Conservation (phyloP, 495 filamentous ascomycete genomes). For the Trichocladium antarcticum region DNA sequence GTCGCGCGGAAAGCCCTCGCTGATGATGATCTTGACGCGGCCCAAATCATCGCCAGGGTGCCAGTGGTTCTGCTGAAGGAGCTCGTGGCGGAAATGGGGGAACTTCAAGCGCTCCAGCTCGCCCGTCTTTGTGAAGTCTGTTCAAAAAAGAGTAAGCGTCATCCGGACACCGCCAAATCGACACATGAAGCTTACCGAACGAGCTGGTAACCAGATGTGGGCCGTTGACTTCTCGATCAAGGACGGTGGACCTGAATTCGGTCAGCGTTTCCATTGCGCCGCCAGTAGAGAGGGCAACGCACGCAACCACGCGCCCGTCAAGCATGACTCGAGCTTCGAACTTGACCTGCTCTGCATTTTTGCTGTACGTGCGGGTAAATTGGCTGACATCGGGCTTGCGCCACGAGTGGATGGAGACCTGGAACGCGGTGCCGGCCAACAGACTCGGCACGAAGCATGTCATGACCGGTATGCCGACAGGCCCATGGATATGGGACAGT, state of each 20-base stretch:
- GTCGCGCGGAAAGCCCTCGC: constrained; percentile 55
- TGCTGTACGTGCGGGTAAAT: constrained; percentile 48
- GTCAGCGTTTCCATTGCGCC: not conserved
- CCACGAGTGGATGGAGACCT: constrained; percentile 77
- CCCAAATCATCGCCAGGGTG: constrained; percentile 59
- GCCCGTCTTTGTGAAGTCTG: constrained; percentile 53
- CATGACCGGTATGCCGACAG: constrained; percentile 50
- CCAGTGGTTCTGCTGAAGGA: constrained; percentile 62
- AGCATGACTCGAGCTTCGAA: constrained; percentile 61
- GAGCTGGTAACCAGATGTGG: constrained; percentile 44
- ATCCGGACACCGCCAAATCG: not conserved
- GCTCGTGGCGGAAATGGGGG: constrained; percentile 59
- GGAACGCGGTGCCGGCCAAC: constrained; percentile 48
- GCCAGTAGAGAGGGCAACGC: constrained; percentile 22
- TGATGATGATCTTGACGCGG: constrained; percentile 65
- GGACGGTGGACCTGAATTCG: constrained; percentile 40
- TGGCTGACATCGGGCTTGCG: constrained; percentile 52
- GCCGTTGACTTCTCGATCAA: constrained; percentile 47
- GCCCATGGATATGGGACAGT: constrained; percentile 34
- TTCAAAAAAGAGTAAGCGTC: not conserved
- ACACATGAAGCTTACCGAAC: constrained; percentile 28
- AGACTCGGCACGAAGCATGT: constrained; percentile 69
- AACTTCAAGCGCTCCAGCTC: constrained; percentile 57
- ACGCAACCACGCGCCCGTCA: constrained; percentile 60
- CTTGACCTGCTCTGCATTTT: constrained; percentile 48